phyloP scores from a whole-genome alignment of 495 filamentous ascomycete genomes.

The Acidiella bohemica region DNA sequence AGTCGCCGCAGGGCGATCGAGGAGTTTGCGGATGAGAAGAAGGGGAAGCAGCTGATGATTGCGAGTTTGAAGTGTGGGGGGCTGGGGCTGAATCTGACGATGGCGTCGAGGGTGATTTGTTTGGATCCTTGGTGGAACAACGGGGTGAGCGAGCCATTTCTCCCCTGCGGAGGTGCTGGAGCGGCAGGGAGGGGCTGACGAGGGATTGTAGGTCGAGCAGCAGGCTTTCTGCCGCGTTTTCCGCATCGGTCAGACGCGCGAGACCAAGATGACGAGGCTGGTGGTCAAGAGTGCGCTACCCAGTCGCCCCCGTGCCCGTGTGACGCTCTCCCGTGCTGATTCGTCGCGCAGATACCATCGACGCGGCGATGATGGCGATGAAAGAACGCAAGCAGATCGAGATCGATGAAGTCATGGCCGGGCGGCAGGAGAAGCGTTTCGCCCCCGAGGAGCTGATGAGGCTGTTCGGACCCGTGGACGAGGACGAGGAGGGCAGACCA shows the following conservation, averaged over 20 bases:
- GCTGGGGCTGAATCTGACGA: conserved; percentile 30
- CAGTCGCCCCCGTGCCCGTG: conserved; percentile 27
- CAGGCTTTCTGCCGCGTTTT: conserved; percentile 51
- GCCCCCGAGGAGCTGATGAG: conserved; percentile 22
- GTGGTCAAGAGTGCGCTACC: conserved; percentile 34
- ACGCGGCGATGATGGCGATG: conserved; percentile 36
- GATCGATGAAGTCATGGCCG: conserved; percentile 26
- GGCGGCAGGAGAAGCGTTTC: conserved; percentile 7
- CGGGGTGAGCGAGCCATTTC: too few species aligned
- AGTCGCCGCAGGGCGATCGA: conserved; percentile 21
- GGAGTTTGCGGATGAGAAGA: conserved; percentile 20
- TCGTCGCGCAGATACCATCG: conserved; percentile 14
- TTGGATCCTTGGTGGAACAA: conserved; percentile 29
- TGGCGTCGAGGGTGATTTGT: conserved; percentile 32
- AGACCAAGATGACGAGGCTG: conserved; percentile 42
- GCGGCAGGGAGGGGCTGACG: too few species aligned
- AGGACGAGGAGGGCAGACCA: conserved; percentile 18
- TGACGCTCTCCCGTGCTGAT: not conserved
- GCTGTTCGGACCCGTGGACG: conserved; percentile 24
- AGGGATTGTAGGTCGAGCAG: conserved; percentile 23
- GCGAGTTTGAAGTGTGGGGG: conserved; percentile 29
- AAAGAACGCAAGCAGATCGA: conserved; percentile 26
- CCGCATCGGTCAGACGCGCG: conserved; percentile 46
- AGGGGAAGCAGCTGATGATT: conserved; percentile 24
- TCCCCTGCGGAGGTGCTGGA: too few species aligned